Evolutionary conservation across 2,329 filamentous ascomycete genomes (phyloP), one percentile per base, ranked within the genome.

Genomic region (Colletotrichum trifolii): DNA sequence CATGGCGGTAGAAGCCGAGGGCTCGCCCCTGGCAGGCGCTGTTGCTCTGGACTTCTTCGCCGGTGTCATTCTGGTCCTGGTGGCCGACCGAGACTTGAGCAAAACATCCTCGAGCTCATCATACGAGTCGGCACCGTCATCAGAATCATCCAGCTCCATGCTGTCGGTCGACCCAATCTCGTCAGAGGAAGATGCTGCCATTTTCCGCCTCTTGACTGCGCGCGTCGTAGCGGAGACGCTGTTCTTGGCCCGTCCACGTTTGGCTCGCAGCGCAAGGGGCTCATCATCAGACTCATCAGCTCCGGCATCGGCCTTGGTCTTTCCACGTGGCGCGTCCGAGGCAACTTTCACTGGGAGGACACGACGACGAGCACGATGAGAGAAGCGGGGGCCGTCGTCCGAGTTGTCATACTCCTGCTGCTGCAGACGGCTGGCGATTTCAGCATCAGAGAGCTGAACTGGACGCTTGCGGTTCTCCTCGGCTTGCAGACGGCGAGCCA

Each of bases 401-500:
- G 42, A 55, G 49, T 70, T 70, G 0, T 68, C 49, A 36, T 72
- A 72, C 48, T 80, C 76, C 56, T 77, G 74, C 10, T 72, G 57
- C 55, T 81, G 78, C 3, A 79, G 65, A 11, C 71, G 74, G 35
- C 75, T 73, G 43, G 79, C 78, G 35, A 73, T 67, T 49, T 70
- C 68, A n/a, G 71, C 75, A 62, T 78, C 73, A 10, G 69, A 63
- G 53, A n/a, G 13, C 38, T 9, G 12, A 11, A 8, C 40, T 36
- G 8, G 12, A 11, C 8, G 46, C 54, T 71, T 71, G 1, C 67
- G 49, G 33, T 73, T 71, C 54, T 80, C 76, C 56, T 77, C 75
- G 4, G 72, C 57, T 54, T 80, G 78, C 2, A 79, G 62, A 8
- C 71, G 74, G 25, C 75, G 75, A 45, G 79, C 79, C 34, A 73